Percentiles rank a stretch among this genome's conserved stretches.
Conservation (phyloP, 1,139 yeast genomes). For the Scheffersomyces segobiensis region DNA sequence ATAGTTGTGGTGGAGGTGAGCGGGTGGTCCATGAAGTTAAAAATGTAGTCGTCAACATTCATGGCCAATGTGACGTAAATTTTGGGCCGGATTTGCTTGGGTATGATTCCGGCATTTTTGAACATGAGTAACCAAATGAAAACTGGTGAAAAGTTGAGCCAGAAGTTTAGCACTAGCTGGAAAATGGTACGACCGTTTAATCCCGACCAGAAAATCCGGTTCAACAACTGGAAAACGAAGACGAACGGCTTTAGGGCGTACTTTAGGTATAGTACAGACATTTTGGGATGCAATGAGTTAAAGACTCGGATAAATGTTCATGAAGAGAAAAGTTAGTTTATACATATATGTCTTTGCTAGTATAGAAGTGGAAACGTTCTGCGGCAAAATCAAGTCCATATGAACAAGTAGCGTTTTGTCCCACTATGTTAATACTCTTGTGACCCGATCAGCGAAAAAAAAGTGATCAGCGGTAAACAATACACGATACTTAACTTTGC, state of each 20-base stretch:
- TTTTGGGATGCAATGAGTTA: neutral
- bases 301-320: neutral
- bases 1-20: constrained; percentile 14
- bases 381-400: neutral
- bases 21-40: constrained; percentile 15
- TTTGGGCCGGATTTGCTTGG: constrained; percentile 53
- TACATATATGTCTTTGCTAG: neutral
- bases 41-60: constrained; percentile 40
- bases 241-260: constrained; percentile 14
- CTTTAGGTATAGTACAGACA: neutral
- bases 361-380: neutral
- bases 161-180: constrained; percentile 42
- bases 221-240: constrained; percentile 18
- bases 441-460: neutral
- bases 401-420: too few relatives aligned
- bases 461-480: neutral
- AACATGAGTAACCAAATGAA: constrained; percentile 59
- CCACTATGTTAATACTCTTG: neutral
- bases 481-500: neutral
- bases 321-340: neutral
- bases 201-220: constrained; percentile 28
- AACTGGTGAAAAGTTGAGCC: constrained; percentile 53
- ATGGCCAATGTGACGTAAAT: constrained; percentile 53
- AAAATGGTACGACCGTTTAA: constrained; percentile 40
- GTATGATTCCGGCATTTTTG: constrained; percentile 62